These are phyloP conservation scores for Favolaschia claudopus DNA, from an alignment of 768 basidiomycete genomes.

Conservation along the genomic window DNA sequence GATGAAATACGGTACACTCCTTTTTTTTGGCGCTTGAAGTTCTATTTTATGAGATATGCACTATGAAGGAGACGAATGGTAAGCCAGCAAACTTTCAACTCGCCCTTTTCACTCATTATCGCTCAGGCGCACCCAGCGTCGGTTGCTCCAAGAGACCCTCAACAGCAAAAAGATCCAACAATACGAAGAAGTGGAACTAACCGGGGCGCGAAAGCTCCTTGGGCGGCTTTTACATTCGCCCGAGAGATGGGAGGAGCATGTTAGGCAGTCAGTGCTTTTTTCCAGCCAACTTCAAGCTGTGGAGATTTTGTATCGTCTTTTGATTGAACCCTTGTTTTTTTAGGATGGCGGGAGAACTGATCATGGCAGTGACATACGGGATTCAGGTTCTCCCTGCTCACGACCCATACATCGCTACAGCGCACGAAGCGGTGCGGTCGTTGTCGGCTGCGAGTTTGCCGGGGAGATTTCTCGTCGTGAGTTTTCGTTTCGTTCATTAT, in stretches of 20 bases:
- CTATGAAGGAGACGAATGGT: constrained; percentile 10
- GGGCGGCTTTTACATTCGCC: constrained; percentile 10
- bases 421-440: constrained; percentile 33
- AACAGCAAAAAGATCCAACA: not conserved
- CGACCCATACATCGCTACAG: constrained; percentile 40
- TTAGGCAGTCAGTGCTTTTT: constrained; percentile 5
- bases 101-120: not conserved
- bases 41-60: not conserved
- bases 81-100: too few species aligned
- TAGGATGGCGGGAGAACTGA: constrained; percentile 35
- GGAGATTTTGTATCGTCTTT: too few species aligned
- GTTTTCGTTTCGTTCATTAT: constrained; percentile 32
- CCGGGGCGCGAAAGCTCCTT: constrained; percentile 12
- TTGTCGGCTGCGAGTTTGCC: constrained; percentile 35
- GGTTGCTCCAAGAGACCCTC: constrained; percentile 1
- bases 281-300: not conserved
- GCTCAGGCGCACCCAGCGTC: constrained; percentile 8
- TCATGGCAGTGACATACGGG: constrained; percentile 39
- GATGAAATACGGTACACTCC: constrained; percentile 14
- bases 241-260: not conserved
- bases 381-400: constrained; percentile 33
- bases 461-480: constrained; percentile 39
- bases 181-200: not conserved
- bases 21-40: not conserved
- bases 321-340: not conserved